Evolutionary conservation across 345 rosid species (phyloP).

Genomic region (Turritis glabra): DNA sequence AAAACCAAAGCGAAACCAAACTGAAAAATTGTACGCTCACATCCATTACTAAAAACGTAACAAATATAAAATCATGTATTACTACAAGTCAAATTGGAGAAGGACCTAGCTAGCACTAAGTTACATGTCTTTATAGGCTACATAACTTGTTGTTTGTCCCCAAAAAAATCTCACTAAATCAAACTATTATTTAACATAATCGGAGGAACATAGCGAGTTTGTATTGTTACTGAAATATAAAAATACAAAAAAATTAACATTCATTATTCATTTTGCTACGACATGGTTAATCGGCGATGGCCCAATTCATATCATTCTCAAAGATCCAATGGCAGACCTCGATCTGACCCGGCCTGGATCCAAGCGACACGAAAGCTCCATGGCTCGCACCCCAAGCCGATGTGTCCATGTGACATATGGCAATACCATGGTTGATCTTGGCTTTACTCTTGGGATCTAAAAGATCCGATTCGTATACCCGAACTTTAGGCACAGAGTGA

Average conservation of each 20-base stretch:
- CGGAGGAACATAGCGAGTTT: neutral
- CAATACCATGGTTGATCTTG: conserved; percentile 73
- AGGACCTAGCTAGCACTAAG: neutral
- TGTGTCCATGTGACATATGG: conserved; percentile 80
- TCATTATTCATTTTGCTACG: neutral
- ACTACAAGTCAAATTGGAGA: neutral
- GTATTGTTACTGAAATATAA: neutral
- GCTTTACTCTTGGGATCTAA: conserved; percentile 48
- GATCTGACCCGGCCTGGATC: conserved; percentile 68
- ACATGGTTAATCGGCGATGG: conserved; percentile 41
- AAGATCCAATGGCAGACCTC: conserved; percentile 93
- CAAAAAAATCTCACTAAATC: neutral
- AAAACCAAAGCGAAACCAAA: too few relatives aligned
- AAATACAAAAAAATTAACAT: neutral
- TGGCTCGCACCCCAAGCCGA: conserved; percentile 73
- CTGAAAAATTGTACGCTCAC: too few relatives aligned
- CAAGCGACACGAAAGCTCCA: conserved; percentile 55
- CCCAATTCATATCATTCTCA: conserved; percentile 81
- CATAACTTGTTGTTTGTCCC: conserved; percentile 24
- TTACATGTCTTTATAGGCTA: conserved; percentile 10
- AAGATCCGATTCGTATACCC: conserved; percentile 73
- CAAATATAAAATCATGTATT: neutral
- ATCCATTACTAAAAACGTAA: neutral
- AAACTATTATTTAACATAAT: neutral
- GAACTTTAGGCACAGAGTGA: conserved; percentile 82